phyloP scores from a whole-genome alignment of 2,329 filamentous ascomycete species.

The Neofusicoccum sp. region DNA sequence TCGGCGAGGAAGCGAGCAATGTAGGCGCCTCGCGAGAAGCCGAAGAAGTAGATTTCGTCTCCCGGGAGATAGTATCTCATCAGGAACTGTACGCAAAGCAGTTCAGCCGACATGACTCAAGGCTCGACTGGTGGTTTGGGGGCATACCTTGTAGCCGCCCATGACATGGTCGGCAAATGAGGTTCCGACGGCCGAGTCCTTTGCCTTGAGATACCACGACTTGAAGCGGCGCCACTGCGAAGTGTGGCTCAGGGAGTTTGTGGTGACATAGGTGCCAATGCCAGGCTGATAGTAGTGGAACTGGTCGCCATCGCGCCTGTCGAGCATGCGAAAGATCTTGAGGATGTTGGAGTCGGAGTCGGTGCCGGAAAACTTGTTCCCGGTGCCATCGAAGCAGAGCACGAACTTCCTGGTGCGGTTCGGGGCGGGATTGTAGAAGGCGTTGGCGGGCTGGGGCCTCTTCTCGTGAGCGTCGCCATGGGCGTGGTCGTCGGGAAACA shows the following conservation, averaged over 20 bases:
- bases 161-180: constrained; percentile 83
- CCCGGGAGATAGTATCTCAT: constrained; percentile 50
- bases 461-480: background rate
- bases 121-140: constrained; percentile 50
- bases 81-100: constrained; percentile 35
- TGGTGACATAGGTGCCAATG: constrained; percentile 71
- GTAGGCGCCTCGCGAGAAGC: constrained; percentile 52
- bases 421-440: background rate
- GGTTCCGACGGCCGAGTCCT: constrained; percentile 76
- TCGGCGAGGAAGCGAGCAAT: constrained; percentile 62
- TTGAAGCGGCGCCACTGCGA: constrained; percentile 56
- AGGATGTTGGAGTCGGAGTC: constrained; percentile 25
- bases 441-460: background rate
- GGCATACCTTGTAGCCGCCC: constrained; percentile 73
- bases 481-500: background rate
- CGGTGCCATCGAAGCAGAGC: constrained; percentile 28
- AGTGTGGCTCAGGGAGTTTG: constrained; percentile 58
- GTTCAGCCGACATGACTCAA: background rate
- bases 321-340: constrained; percentile 24
- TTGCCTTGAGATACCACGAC: constrained; percentile 69
- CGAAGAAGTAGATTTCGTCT: constrained; percentile 50
- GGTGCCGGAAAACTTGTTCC: constrained; percentile 23
- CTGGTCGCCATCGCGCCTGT: constrained; percentile 21
- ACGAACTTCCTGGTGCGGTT: constrained; percentile 58
- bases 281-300: constrained; percentile 41